Conservation (phyloP, 495 filamentous ascomycete genomes). For the Tuber calosporum region DNA sequence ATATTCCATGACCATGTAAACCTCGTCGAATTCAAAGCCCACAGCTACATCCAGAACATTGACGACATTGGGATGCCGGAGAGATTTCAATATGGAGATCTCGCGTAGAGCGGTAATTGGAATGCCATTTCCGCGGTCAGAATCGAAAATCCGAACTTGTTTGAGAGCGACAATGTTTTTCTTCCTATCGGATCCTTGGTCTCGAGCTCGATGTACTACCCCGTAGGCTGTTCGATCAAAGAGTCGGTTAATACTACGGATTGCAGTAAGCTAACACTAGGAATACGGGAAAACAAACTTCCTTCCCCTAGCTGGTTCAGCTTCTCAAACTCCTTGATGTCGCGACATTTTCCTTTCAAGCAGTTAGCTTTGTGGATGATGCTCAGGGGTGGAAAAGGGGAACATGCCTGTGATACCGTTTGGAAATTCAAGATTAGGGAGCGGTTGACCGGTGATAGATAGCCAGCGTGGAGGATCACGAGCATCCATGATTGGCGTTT, state of each 20-base stretch:
- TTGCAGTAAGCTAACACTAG: neutral
- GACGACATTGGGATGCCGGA: slow-evolving; percentile 46
- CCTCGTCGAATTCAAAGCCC: slow-evolving; percentile 43
- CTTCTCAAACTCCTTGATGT: slow-evolving; percentile 44
- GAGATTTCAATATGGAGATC: slow-evolving; percentile 46
- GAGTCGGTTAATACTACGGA: slow-evolving; percentile 5
- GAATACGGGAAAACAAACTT: slow-evolving; percentile 38
- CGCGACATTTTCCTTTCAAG: slow-evolving; percentile 43
- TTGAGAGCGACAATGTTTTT: slow-evolving; percentile 45
- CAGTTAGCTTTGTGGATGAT: slow-evolving; percentile 9
- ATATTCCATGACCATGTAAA: slow-evolving; percentile 51
- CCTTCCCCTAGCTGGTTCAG: slow-evolving; percentile 48
- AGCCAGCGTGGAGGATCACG: slow-evolving; percentile 38
- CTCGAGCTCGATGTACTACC: slow-evolving; percentile 45
- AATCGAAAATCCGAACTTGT: slow-evolving; percentile 45
- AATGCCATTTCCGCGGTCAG: slow-evolving; percentile 47
- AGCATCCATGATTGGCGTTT: neutral
- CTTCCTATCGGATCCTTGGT: slow-evolving; percentile 37
- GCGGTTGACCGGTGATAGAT: slow-evolving; percentile 44
- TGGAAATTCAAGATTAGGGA: slow-evolving; percentile 38
- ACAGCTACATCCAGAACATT: slow-evolving; percentile 48
- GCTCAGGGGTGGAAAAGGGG: slow-evolving; percentile 1
- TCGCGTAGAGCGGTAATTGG: slow-evolving; percentile 48
- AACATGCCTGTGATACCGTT: slow-evolving; percentile 41
- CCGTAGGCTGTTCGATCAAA: slow-evolving; percentile 43